Base-by-base conservation (phyloP, 2,329 filamentous ascomycete genomes). In the Clathrospora elynae region DNA sequence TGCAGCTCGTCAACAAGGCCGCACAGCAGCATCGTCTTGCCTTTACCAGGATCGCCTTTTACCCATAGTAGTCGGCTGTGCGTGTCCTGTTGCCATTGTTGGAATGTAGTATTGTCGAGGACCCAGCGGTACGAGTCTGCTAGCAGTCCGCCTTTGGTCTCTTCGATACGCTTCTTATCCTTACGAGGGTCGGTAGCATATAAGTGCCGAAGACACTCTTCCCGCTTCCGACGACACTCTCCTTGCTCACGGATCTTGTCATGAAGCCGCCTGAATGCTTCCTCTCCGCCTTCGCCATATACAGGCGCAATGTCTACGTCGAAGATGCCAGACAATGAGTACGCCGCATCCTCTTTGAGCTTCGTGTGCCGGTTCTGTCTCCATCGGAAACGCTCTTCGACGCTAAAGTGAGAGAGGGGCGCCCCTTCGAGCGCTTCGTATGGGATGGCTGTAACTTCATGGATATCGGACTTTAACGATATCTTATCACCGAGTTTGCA, bases 1-100 rank as follows among this genome's bases (percentile, higher is more conserved):
- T 65, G 48, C 30, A 72, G 57, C 31, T 56, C 53, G 26, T 71
- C 48, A 23, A 71, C 61, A 6, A 51, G 36, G 24, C 39, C 43
- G 26, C 43, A 51, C 2, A 69, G 51, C 10, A 71, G 49, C 70
- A 73, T 73, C 6, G 69, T 73, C 50, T 73, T 73, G 61, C 70
- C 35, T n/a, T 45, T 49, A 18, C 40, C 41, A 16, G n/a, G n/a
- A n/a, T n/a, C n/a, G n/a, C n/a, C n/a, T n/a, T n/a, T n/a, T n/a
- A n/a, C n/a, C n/a, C n/a, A 73, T n/a, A 73, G 59, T 6, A 71
- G 35, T 18, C 47, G 53, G 14, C 38, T 48, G 9, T 65, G 24
- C 24, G 24, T 10, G 24, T 26, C 24, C 13, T 26, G 10, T 10
- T 26, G 35, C 42, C 42, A 39, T 24, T 35, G 22, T 12, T 39